Percentiles rank a stretch among this genome's conserved stretches.
phyloP scores from a whole-genome alignment of 495 filamentous ascomycete species.

The Peziza echinospora region DNA sequence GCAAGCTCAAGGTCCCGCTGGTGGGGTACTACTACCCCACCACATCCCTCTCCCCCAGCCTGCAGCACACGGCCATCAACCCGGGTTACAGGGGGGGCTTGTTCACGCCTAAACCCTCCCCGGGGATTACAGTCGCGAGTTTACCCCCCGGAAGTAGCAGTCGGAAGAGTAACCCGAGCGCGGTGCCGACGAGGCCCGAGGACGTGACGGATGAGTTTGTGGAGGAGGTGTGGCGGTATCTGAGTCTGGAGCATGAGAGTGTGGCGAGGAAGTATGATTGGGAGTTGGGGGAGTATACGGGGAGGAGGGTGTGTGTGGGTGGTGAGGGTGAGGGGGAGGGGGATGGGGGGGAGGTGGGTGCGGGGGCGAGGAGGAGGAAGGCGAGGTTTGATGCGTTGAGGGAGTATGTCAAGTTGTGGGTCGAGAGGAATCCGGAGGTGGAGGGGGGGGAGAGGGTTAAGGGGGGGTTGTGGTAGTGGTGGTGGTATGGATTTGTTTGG shows the following conservation, averaged over 20 bases:
- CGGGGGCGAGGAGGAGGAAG: slow-evolving; percentile 6
- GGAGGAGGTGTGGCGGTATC: slow-evolving; percentile 14
- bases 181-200: slow-evolving; percentile 3
- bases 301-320: slow-evolving; percentile 7
- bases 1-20: neutral
- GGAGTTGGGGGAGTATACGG: slow-evolving; percentile 14
- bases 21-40: neutral
- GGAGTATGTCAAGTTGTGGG: slow-evolving; percentile 17
- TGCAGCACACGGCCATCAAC: neutral
- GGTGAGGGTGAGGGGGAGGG: slow-evolving; percentile 17
- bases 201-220: slow-evolving; percentile 17
- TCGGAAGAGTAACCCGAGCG: neutral
- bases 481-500: too few relatives aligned
- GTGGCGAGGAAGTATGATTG: slow-evolving; percentile 16
- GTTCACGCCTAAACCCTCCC: too few relatives aligned
- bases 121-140: slow-evolving; percentile 19
- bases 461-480: slow-evolving; percentile 18
- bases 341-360: slow-evolving; percentile 7
- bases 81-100: too few relatives aligned
- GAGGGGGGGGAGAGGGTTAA: slow-evolving; percentile 14
- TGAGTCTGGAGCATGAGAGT: slow-evolving; percentile 15
- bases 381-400: slow-evolving; percentile 12
- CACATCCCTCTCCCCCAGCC: neutral
- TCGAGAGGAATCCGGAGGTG: slow-evolving; percentile 17
- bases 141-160: slow-evolving; percentile 6